These are phyloP conservation scores for Tuber melanosporum DNA, from an alignment of 495 filamentous ascomycete species.

Conservation along the genomic window DNA sequence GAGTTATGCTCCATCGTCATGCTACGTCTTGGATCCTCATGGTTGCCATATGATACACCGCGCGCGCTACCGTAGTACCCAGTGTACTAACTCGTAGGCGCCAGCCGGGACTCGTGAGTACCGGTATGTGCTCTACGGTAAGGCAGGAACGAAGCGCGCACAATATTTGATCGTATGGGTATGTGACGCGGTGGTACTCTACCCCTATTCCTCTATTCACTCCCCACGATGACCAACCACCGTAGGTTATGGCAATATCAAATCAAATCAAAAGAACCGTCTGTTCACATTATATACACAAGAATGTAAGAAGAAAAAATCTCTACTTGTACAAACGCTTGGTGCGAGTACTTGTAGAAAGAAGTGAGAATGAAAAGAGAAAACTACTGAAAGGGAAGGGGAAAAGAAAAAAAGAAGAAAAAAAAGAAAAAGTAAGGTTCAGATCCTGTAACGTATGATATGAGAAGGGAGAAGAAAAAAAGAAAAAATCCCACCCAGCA, in stretches of 20 bases:
- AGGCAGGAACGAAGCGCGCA: no score
- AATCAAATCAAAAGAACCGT: not conserved
- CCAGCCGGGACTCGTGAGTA: not conserved
- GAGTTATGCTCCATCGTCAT: not conserved
- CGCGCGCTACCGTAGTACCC: no score
- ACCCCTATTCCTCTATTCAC: no score
- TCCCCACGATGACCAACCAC: not conserved
- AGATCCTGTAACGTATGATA: not conserved
- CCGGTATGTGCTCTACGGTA: not conserved
- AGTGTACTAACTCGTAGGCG: not conserved
- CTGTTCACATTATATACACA: not conserved
- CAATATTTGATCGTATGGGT: no score
- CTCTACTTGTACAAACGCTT: not conserved
- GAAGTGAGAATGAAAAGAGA: not conserved
- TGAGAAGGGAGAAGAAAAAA: conserved; percentile 6
- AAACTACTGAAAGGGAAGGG: not conserved
- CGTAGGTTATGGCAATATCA: not conserved
- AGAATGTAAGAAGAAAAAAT: not conserved
- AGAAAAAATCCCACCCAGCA: not conserved
- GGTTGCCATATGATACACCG: no score
- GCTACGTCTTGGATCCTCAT: not conserved
- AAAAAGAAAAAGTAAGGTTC: not conserved
- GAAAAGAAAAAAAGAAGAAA: not conserved
- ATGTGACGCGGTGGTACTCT: not conserved
- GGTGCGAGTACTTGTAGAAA: not conserved